Percentiles rank a stretch among this genome's conserved stretches.
phyloP scores from a whole-genome alignment of 805 yeast species.

The Schwanniomyces pseudopolymorphus region DNA sequence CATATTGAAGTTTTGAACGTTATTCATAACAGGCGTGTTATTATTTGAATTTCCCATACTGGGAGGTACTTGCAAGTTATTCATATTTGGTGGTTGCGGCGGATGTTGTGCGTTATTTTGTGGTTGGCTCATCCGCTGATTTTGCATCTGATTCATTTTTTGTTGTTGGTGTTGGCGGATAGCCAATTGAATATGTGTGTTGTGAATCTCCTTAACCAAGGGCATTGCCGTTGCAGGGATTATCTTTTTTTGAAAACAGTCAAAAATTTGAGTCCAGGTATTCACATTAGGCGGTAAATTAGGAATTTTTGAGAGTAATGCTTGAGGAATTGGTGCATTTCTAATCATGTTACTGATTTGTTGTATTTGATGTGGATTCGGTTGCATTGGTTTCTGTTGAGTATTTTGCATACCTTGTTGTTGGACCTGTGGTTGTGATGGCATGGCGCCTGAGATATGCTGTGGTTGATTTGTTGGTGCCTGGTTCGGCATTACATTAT shows the following conservation, averaged over 20 bases:
- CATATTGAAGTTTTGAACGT: slow-evolving; percentile 15
- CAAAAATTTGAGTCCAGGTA: slow-evolving; percentile 80
- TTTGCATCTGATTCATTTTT: slow-evolving; percentile 25
- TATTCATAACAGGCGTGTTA: slow-evolving; percentile 14
- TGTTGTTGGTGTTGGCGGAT: slow-evolving; percentile 50
- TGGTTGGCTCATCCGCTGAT: slow-evolving; percentile 10
- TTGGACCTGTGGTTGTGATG: background rate
- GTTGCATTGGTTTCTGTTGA: slow-evolving; percentile 17
- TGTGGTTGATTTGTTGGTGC: slow-evolving; percentile 3
- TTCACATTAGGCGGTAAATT: slow-evolving; percentile 73
- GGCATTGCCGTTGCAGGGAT: slow-evolving; percentile 59
- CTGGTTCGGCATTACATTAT: slow-evolving; percentile 11
- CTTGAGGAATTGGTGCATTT: slow-evolving; percentile 70
- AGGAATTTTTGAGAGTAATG: slow-evolving; percentile 64
- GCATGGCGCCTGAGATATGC: slow-evolving; percentile 1
- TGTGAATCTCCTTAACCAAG: slow-evolving; percentile 64
- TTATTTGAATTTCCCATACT: slow-evolving; percentile 10
- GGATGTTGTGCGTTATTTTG: slow-evolving; percentile 13
- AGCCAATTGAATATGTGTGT: slow-evolving; percentile 61
- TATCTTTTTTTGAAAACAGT: slow-evolving; percentile 56
- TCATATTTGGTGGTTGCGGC: slow-evolving; percentile 7
- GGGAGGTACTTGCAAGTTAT: background rate
- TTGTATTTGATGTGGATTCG: slow-evolving; percentile 34
- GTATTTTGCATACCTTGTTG: slow-evolving; percentile 16
- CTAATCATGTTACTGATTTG: slow-evolving; percentile 48